Evolutionary conservation across 805 yeast genomes (phyloP).

Genomic region (Saturnispora silvae): DNA sequence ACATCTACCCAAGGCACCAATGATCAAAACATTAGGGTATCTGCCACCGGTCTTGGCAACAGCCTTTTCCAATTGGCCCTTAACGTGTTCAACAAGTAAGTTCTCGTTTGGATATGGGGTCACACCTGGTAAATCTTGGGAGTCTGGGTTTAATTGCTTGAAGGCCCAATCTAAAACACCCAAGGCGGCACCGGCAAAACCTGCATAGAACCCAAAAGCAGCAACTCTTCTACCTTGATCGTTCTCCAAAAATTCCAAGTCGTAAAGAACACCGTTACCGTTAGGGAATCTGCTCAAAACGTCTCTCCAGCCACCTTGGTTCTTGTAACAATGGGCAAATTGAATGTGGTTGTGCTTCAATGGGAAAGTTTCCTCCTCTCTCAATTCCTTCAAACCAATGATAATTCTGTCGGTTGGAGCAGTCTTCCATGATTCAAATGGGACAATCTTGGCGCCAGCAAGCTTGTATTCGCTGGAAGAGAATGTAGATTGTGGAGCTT

Average conservation of each 20-base stretch:
- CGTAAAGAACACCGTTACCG: conserved; percentile 87
- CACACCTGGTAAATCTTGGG: conserved; percentile 67
- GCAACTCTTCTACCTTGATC: conserved; percentile 98
- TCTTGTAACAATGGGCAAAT: conserved; percentile 97
- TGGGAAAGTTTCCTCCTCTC: conserved; percentile 83
- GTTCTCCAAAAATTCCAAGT: conserved; percentile 87
- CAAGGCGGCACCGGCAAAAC: conserved; percentile 99
- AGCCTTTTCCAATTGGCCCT: conserved; percentile 46
- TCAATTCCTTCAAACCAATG: conserved; percentile 90
- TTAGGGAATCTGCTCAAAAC: conserved; percentile 81
- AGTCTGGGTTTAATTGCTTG: conserved; percentile 63
- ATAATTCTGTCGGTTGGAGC: conserved; percentile 90
- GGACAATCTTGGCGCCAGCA: conserved; percentile 82
- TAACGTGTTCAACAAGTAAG: conserved; percentile 63
- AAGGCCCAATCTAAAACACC: conserved; percentile 93
- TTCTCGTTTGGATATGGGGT: conserved; percentile 75
- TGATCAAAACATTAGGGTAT: conserved; percentile 72
- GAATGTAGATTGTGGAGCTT: conserved; percentile 76
- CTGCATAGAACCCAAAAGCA: conserved; percentile 98
- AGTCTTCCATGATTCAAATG: conserved; percentile 83
- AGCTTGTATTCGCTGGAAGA: conserved; percentile 60
- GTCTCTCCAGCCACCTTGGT: conserved; percentile 95
- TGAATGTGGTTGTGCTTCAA: conserved; percentile 93
- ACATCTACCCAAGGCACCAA: conserved; percentile 98
- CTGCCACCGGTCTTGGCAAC: conserved; percentile 46